A percentile compares a stretch with the other conserved stretches of the same genome.
Evolutionary conservation across 176 grass and related monocot genomes (phyloP).

Genomic region (Paspalum vaginatum): DNA sequence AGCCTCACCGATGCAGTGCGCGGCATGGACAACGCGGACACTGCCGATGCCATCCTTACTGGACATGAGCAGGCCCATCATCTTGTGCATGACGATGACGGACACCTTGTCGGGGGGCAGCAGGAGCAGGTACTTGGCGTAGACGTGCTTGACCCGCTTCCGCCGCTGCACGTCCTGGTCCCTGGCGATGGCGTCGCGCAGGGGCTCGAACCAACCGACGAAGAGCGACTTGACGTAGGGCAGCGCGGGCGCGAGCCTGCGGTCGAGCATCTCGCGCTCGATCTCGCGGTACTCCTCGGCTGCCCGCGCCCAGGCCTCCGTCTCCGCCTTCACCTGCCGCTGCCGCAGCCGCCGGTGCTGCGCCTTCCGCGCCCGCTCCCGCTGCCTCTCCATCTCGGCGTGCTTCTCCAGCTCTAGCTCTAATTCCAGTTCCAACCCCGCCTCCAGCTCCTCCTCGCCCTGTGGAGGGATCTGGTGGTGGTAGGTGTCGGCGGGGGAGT

Average conservation of each 20-base stretch:
- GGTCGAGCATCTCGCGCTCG: slow-evolving; percentile 94
- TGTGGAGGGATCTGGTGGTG: slow-evolving; percentile 38
- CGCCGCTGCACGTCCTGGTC: slow-evolving; percentile 66
- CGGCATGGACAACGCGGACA: slow-evolving; percentile 70
- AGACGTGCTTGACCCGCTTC: slow-evolving; percentile 67
- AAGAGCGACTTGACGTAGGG: slow-evolving; percentile 87
- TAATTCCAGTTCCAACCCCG: slow-evolving; percentile 9
- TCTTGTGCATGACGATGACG: slow-evolving; percentile 93
- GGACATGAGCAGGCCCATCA: slow-evolving; percentile 83
- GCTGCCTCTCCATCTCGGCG: slow-evolving; percentile 9
- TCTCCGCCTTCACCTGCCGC: slow-evolving; percentile 88
- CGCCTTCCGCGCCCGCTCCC: slow-evolving; percentile 35
- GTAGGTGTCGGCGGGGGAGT: slow-evolving; percentile 53
- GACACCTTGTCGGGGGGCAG: slow-evolving; percentile 88
- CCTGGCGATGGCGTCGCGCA: slow-evolving; percentile 72
- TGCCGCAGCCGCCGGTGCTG: slow-evolving; percentile 57
- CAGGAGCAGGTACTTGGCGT: slow-evolving; percentile 70
- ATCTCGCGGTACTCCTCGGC: slow-evolving; percentile 86
- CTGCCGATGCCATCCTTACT: slow-evolving; percentile 61
- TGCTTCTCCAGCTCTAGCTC: slow-evolving; percentile 32
- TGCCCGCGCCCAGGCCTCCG: slow-evolving; percentile 85
- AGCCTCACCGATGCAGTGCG: slow-evolving; percentile 74
- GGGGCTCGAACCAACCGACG: slow-evolving; percentile 93
- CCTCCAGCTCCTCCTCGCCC: neutral
- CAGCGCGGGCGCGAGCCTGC: slow-evolving; percentile 75